Evolutionary conservation across 805 yeast genomes (phyloP).

Genomic region (Wickerhamomyces mucosus): DNA sequence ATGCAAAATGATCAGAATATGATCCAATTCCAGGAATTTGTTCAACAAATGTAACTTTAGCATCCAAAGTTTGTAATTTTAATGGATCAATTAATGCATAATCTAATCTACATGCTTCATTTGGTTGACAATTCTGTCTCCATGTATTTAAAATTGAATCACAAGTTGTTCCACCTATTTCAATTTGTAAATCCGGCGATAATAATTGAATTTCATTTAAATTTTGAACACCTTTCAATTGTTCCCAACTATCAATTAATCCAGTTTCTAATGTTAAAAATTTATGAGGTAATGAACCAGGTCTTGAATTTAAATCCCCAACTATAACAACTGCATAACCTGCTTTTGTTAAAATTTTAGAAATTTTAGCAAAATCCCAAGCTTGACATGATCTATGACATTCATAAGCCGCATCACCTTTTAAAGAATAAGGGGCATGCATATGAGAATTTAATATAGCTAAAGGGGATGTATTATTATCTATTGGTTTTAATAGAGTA

Average conservation of each 20-base stretch:
- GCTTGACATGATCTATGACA: slow-evolving; percentile 94
- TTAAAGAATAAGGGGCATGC: slow-evolving; percentile 88
- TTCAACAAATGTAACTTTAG: slow-evolving; percentile 70
- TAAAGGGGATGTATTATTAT: slow-evolving; percentile 39
- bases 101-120: slow-evolving; percentile 67
- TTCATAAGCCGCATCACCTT: slow-evolving; percentile 82
- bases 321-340: slow-evolving; percentile 85
- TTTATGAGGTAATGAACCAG: slow-evolving; percentile 75
- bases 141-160: slow-evolving; percentile 84
- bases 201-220: slow-evolving; percentile 32
- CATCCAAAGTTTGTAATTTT: slow-evolving; percentile 43
- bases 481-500: slow-evolving; percentile 49
- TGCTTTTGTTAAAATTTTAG: slow-evolving; percentile 49
- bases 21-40: slow-evolving; percentile 59
- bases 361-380: slow-evolving; percentile 79
- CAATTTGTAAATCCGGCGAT: slow-evolving; percentile 54
- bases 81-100: slow-evolving; percentile 70
- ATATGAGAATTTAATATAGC: slow-evolving; percentile 87
- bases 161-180: slow-evolving; percentile 77
- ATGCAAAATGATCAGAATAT: slow-evolving; percentile 90
- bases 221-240: slow-evolving; percentile 41
- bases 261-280: slow-evolving; percentile 63
- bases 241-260: slow-evolving; percentile 76
- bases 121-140: slow-evolving; percentile 36
- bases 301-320: slow-evolving; percentile 87